A percentile compares a stretch with the other conserved stretches of the same genome.
These are phyloP conservation scores for Xylariales sp. DNA, from an alignment of 2,329 filamentous ascomycete genomes.

Conservation along the genomic window DNA sequence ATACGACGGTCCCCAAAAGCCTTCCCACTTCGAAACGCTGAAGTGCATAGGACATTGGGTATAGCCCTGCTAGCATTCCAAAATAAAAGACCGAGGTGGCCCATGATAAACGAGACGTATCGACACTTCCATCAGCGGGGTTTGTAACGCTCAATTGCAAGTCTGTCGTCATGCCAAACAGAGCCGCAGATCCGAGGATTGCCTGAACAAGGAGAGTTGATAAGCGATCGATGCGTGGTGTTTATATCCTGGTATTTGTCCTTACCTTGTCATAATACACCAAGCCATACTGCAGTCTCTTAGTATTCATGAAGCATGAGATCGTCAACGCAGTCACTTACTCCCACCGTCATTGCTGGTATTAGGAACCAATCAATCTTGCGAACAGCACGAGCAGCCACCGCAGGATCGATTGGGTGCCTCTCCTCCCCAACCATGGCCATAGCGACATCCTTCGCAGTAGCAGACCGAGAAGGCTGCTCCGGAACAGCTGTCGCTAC, in stretches of 20 bases:
- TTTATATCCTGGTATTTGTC: no score
- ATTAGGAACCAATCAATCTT: conserved; percentile 67
- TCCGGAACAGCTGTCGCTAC: no score
- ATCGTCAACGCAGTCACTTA: conserved; percentile 13
- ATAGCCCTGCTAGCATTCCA: conserved; percentile 69
- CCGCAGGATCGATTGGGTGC: conserved; percentile 47
- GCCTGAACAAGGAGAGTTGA: no score
- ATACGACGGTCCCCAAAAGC: conserved; percentile 58
- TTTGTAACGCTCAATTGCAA: conserved; percentile 53
- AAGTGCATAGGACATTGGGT: conserved; percentile 66
- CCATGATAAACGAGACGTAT: conserved; percentile 68
- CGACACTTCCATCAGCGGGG: conserved; percentile 41
- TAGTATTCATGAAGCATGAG: conserved; percentile 28
- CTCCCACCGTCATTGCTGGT: conserved; percentile 58
- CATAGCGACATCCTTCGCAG: conserved; percentile 50
- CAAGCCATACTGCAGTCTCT: conserved; percentile 60
- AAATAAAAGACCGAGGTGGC: conserved; percentile 78
- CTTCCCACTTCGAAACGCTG: conserved; percentile 64
- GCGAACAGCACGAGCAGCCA: conserved; percentile 52
- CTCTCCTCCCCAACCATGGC: conserved; percentile 54
- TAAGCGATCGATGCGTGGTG: no score
- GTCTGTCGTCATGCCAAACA: conserved; percentile 73
- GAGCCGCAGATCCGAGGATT: conserved; percentile 65
- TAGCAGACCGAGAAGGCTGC: not conserved
- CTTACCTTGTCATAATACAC: conserved; percentile 65